Base-by-base conservation (phyloP, 208 protist species). In the Trypanosomatidae sp. region DNA sequence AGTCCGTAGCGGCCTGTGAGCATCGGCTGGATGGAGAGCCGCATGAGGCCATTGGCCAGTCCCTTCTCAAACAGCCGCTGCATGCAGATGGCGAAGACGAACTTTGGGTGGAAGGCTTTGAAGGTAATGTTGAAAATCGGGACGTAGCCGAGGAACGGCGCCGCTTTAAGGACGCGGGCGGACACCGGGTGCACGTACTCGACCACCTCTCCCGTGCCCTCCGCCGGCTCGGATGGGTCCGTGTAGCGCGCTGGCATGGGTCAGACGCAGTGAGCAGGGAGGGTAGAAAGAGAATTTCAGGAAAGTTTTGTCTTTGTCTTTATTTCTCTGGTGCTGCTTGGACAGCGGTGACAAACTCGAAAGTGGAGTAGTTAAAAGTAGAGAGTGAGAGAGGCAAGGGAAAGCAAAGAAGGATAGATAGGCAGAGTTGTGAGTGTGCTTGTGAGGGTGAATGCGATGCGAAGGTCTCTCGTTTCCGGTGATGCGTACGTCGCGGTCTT, bases 41-140 rank as follows among this genome's bases (percentile, higher is more conserved):
- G 77, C 55, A 93, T 83, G 25, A 91, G 68, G 15, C 90, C 76
- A 62, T 85, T 76, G 62, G 87, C 83, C 44, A 89, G 70, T 13
- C 90, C 90, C 30, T 87, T 87, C 70, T 66, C 81, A 9, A 92
- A 77, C 7, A 94, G 71, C 55, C 85, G 83, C 41, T 74, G 71
- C 56, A 90, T 50, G 47, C 81, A 87, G 17, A 94, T 80, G 17
- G 84, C 66, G 10, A 83, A 22, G 12, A 85, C 76, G 25, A 75
- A 81, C 41, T 80, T 82, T 1, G 80, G 84, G 53, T 85, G 86
- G 44, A 81, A 94, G 6, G 67, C 76, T 25, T 77, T 62, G 50
- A 76, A 69, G 30, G 79, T 70, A 7, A 76, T 62, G 66, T 77
- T 85, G 62, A 91, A 88, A 19, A 90, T 52, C 19, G 89, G 86